These are phyloP conservation scores for Penicillium sp. DNA, from an alignment of 2,329 filamentous ascomycete species.

Conservation along the genomic window DNA sequence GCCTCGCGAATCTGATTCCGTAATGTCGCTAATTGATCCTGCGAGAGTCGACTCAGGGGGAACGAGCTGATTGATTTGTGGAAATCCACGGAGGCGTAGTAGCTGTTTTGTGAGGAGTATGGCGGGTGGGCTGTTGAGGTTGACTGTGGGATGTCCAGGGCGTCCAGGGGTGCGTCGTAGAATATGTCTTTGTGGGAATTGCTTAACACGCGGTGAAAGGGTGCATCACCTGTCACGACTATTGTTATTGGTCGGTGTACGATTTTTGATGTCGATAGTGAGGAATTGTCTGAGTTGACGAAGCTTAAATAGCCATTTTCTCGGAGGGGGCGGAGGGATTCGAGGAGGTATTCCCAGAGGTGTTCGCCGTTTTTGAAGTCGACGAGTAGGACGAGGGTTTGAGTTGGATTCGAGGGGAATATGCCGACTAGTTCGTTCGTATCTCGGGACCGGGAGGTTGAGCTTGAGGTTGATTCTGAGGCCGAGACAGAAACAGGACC, in stretches of 20 bases:
- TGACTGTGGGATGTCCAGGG: background rate
- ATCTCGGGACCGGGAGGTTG: too few relatives aligned
- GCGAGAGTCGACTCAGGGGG: conserved; percentile 53
- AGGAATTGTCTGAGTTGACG: too few relatives aligned
- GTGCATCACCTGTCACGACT: conserved; percentile 53
- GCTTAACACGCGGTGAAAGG: conserved; percentile 43
- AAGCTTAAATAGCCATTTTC: conserved; percentile 49
- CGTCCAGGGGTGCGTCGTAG: conserved; percentile 53
- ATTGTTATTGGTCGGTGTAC: conserved; percentile 50
- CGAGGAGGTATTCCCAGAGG: conserved; percentile 31
- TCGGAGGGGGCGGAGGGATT: conserved; percentile 48
- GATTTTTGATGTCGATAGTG: too few relatives aligned
- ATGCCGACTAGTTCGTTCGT: conserved; percentile 57
- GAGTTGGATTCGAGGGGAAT: conserved; percentile 57
- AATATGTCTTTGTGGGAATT: conserved; percentile 53
- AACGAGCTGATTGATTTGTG: conserved; percentile 55
- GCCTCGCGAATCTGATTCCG: conserved; percentile 52
- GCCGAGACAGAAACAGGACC: background rate
- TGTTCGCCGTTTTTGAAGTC: conserved; percentile 68
- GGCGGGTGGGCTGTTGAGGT: background rate
- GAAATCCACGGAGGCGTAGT: conserved; percentile 68
- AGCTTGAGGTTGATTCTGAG: background rate
- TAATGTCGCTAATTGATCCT: conserved; percentile 50
- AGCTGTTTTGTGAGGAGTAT: conserved; percentile 56
- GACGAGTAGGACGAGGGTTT: conserved; percentile 66